Base-by-base conservation (phyloP, 1,139 yeast species). In the Magnusiomyces ingens region DNA sequence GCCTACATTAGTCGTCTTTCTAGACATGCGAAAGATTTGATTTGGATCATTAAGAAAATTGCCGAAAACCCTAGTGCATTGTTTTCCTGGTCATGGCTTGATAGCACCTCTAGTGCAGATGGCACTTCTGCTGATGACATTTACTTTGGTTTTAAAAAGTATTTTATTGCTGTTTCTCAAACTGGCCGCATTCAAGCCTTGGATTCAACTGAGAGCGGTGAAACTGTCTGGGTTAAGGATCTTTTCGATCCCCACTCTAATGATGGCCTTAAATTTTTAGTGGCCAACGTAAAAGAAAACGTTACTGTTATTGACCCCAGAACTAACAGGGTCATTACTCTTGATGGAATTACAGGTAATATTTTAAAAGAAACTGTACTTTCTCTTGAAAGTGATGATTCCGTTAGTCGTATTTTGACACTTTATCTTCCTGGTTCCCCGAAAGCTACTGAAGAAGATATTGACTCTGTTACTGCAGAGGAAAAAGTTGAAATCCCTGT, bases 141-240 rank as follows among this genome's bases (percentile, higher is more conserved):
- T 48, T 22, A 42, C 44, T 81, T 80, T 69, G 85, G 85, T 0
- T 74, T 78, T 55, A 65, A 71, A 22, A 80, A 82, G 60, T 64
- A 67, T 10, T 63, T 82, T 38, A 69, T 81, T 1, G 71, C 75
- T 0, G 73, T 76, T 1, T 75, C 82, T 0, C 60, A 62, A 13
- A 62, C 64, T 37, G 81, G 80, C 3, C 69, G 71, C 48, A 56
- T 78, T 1, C 67, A 72, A 36, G 81, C 80, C 0, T 63, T 79
- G 21, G 75, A 78, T 57, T 68, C 78, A 1, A 59, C 68, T 2
- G 61, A 52, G 19, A 52, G 64, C 18, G 81, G 81, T 15, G 56
- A 61, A 2, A 51, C 63, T 13, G 62, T 64, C 2, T 81, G 85
- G 85, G 63, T 60, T 6, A 57, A 71, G 35, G 68, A 70, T 29